Evolutionary conservation across 169 alveolate species (phyloP), one percentile per base, ranked within the genome.

Genomic region (Plasmodium falciparum): DNA sequence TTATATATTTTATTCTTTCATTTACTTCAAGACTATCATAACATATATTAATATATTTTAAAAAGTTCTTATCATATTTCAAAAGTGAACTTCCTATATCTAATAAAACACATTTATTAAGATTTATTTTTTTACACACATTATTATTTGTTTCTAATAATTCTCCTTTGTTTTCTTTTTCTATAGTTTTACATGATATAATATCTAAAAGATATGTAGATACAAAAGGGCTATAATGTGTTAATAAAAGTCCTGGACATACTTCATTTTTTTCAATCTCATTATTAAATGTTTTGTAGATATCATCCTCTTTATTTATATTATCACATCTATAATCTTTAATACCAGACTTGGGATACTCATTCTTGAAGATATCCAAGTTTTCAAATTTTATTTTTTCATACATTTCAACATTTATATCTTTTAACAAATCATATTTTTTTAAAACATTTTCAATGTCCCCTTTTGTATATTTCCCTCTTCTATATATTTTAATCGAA

Each of bases 141-240:
- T 39, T 39, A 1, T 39, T 9, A 39, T 39, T 39, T 39, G 11
- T 39, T 39, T 39, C 47, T 5, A 39, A 39, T 58, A 67, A 56
- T 58, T 62, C 3, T 26, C 20, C 13, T 20, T 88, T 39, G 6
- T 39, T 20, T 43, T 39, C n/a, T 43, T 59, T 26, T 20, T 59
- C 90, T 26, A 26, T 26, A 5, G 45, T 5, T 24, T 47, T 65
- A 67, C 49, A n/a, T 20, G 9, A n/a, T 9, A 47, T 49, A 9
- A 92, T 47, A n/a, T 80, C 90, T 5, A 80, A 43, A 71, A 97
- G 58, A 88, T 95, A 97, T 26, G 99, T 95, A 47, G 97, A 97
- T 43, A 95, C 94, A 17, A 95, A 86, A 0, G 99, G 99, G 11
- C 99, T 96, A 85, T 97, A 98, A 88, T 98, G 99, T 13, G 97